A percentile compares a stretch with the other conserved stretches of the same genome.
Evolutionary conservation across 805 yeast genomes (phyloP).

Genomic region (Metschnikowia amazonensis): DNA sequence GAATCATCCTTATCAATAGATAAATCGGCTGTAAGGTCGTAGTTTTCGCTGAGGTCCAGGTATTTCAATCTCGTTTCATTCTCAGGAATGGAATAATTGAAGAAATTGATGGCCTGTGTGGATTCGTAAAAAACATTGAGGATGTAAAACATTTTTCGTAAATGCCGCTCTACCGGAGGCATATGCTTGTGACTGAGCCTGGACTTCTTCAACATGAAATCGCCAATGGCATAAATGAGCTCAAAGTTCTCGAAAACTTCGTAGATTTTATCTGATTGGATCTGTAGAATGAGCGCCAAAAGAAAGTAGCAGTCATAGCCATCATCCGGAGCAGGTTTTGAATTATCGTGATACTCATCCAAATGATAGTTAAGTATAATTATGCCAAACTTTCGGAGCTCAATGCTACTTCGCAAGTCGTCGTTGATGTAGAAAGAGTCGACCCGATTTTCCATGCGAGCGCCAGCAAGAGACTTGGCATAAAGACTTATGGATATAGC

Average conservation of each 20-base stretch:
- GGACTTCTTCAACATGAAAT: conserved; percentile 22
- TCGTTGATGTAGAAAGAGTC: conserved; percentile 20
- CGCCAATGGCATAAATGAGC: conserved; percentile 40
- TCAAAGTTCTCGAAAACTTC: conserved; percentile 43
- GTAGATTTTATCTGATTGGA: conserved; percentile 35
- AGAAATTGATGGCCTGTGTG: conserved; percentile 46
- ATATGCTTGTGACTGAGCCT: conserved; percentile 19
- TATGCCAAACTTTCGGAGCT: conserved; percentile 34
- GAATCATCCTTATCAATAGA: conserved; percentile 5
- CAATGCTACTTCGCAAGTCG: conserved; percentile 28
- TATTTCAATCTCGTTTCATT: conserved; percentile 38
- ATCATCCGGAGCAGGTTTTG: conserved; percentile 14
- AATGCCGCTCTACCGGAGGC: conserved; percentile 19
- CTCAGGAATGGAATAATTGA: conserved; percentile 42
- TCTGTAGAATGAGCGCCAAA: conserved; percentile 34
- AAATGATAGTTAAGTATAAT: conserved; percentile 36
- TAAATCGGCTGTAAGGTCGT: conserved; percentile 24
- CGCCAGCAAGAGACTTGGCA: conserved; percentile 9
- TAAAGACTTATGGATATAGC: conserved; percentile 13
- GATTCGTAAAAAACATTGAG: conserved; percentile 40
- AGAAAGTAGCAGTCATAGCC: conserved; percentile 34
- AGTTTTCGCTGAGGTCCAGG: conserved; percentile 40
- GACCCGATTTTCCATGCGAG: conserved; percentile 14
- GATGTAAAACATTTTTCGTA: conserved; percentile 29
- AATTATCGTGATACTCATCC: conserved; percentile 37